Evolutionary conservation across 2,329 filamentous ascomycete genomes (phyloP), one percentile per base, ranked within the genome.

Genomic region (Trichoderma afroharzianum): DNA sequence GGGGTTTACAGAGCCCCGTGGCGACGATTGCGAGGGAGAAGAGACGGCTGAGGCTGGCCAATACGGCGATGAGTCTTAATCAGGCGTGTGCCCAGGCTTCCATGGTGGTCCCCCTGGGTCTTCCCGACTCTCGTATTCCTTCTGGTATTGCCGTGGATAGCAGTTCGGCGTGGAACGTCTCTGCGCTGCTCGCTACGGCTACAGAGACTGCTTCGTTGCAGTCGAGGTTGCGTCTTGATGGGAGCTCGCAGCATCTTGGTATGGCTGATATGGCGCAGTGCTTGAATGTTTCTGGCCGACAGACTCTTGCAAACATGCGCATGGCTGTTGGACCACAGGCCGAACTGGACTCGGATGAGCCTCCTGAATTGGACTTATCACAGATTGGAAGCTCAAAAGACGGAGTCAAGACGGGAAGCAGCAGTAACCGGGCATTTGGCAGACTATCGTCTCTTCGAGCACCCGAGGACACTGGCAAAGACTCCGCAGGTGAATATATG

Each of bases 191-290:
- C 73, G 88, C 90, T 15, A 86, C 92, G 1, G 93, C 92, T 1
- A 79, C 97, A 14, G 96, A 98, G 80, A 93, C 90, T 28, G 88
- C 92, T 39, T 93, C 92, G 1, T 82, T 98, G 15, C 92, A 93
- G 7, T 91, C 93, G 1, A 88, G 95, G 3, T 82, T 97, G 33
- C 86, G 85, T 33, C 80, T 85, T 12, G 80, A 80, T 4, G 79
- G 76, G 73, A 84, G 79, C 75, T 82, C 70, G 5, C 74, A 75
- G 28, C 74, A 82, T 73, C 85, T 78, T 28, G 89, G 86, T 1
- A 82, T 96, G 59, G 86, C 87, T 50, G 86, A 90, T 64, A 81
- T 95, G 59, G 88, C 91, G 36, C 88, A 89, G 68, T 85, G 88
- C 14, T 82, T 97, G 68, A 95, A 94, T 75, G 86, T 89, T 33